These are phyloP conservation scores for Bolboschoenoplectus hybrid DNA, from an alignment of 202 grass and related monocot species.

Conservation along the genomic window DNA sequence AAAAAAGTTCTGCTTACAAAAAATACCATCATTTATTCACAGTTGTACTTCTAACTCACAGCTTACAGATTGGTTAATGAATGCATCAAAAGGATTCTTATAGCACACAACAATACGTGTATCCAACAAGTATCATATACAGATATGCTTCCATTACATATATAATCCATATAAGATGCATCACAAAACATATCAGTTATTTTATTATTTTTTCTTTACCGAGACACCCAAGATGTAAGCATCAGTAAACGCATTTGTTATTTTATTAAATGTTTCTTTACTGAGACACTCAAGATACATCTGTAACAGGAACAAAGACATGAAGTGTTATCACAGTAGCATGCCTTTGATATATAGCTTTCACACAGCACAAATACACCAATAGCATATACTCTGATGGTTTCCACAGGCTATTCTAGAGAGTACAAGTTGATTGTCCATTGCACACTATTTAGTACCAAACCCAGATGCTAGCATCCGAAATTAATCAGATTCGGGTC, in stretches of 20 bases:
- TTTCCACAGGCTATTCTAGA: too few species aligned
- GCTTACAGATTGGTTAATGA: background rate
- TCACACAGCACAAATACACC: too few species aligned
- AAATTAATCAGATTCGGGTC: background rate
- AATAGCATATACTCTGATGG: too few species aligned
- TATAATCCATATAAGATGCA: background rate
- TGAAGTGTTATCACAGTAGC: background rate
- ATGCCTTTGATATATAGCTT: background rate
- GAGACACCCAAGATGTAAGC: background rate
- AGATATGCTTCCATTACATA: background rate
- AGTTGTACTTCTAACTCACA: background rate
- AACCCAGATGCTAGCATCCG: background rate
- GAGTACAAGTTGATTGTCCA: too few species aligned
- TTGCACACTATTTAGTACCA: background rate
- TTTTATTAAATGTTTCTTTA: background rate
- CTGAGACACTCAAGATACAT: background rate
- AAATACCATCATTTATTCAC: background rate
- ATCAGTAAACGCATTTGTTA: background rate
- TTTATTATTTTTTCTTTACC: background rate
- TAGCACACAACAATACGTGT: background rate
- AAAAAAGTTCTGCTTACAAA: background rate
- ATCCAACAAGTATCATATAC: background rate
- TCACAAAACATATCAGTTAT: background rate
- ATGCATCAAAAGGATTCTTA: background rate
- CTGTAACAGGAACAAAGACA: background rate